Evolutionary conservation across 1,284 basidiomycete species (phyloP).

Genomic region (Pholiota adiposa): DNA sequence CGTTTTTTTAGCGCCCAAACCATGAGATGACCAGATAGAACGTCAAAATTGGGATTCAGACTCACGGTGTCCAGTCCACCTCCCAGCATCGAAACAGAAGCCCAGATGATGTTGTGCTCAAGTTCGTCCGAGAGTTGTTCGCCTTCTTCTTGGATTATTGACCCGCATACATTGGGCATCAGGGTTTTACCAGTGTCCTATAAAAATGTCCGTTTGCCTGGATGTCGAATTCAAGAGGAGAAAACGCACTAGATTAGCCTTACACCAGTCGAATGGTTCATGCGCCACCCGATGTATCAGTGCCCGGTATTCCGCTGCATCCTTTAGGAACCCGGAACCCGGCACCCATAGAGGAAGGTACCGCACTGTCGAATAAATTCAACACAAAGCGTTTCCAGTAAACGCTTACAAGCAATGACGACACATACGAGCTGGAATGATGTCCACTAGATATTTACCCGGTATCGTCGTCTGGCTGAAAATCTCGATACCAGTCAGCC

Average conservation of each 20-base stretch:
- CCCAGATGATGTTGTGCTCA: neutral
- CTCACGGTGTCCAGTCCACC: slow-evolving; percentile 2
- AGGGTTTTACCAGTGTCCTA: neutral
- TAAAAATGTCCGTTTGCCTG: neutral
- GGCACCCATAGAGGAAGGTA: slow-evolving; percentile 5
- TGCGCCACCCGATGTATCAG: neutral
- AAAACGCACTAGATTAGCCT: neutral
- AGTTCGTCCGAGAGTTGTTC: neutral
- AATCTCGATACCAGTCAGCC: slow-evolving; percentile 35
- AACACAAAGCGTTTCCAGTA: too few relatives aligned
- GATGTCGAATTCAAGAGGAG: neutral
- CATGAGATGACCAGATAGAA: neutral
- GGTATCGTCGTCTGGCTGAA: slow-evolving; percentile 38
- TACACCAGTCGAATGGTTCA: neutral
- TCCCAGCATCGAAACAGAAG: neutral
- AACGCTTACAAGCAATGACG: too few relatives aligned
- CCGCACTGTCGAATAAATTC: neutral
- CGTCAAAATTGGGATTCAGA: neutral
- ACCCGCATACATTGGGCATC: neutral
- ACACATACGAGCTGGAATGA: slow-evolving; percentile 29
- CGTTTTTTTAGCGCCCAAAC: neutral
- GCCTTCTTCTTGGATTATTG: neutral
- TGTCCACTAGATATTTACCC: slow-evolving; percentile 32
- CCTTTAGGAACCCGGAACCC: neutral
- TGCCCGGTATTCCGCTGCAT: neutral